Base-by-base conservation (phyloP, 495 filamentous ascomycete species). In the Trichocladium uniseriatum region DNA sequence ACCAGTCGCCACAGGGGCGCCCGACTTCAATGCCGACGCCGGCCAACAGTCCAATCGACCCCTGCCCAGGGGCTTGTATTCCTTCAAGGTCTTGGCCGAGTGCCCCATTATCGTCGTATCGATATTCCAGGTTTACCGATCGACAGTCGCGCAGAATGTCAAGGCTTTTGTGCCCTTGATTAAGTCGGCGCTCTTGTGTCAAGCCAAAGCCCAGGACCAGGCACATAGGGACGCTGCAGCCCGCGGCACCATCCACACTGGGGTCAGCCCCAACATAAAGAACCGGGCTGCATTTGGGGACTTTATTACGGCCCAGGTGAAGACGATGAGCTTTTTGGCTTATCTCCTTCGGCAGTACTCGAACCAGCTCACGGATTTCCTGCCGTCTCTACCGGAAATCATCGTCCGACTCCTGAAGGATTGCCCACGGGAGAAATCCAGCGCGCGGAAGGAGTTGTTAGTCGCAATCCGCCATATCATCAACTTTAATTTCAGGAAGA, bases 51-150 rank as follows among this genome's bases (percentile, higher is more conserved):
- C 85, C 43, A 83, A 79, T 22, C 81, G 91, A 48, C 81, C 83
- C 20, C 67, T 97, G 20, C 69, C 88, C 35, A 89, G 84, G 62
- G 92, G 94, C 15, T 95, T 96, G 90, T 86, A 95, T 66, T 96
- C 91, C 5, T 99, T 99, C 76, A 99, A 97, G 66, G 94, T 99
- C 29, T 77, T 97, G 14, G 87, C 91, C 0, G 94, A 99, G 64
- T 97, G 90, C 54, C 94, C 94, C 1, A 99, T 99, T 51, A 96
- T 97, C 48, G 94, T 99, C 24, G 94, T 99, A 15, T 98, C 94
- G 7, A 84, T 97, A 54, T 97, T 99, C 69, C 92, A 97, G 66
- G 84, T 88, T 2, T 87, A 99, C 55, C 79, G 90, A 41, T 68
- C 61, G 19, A 84, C 81, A 21, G 92, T 95, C 2, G 69, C 77